Evolutionary conservation across 768 basidiomycete genomes (phyloP), one percentile per base, ranked within the genome.

Genomic region (Termitomyces sp.): DNA sequence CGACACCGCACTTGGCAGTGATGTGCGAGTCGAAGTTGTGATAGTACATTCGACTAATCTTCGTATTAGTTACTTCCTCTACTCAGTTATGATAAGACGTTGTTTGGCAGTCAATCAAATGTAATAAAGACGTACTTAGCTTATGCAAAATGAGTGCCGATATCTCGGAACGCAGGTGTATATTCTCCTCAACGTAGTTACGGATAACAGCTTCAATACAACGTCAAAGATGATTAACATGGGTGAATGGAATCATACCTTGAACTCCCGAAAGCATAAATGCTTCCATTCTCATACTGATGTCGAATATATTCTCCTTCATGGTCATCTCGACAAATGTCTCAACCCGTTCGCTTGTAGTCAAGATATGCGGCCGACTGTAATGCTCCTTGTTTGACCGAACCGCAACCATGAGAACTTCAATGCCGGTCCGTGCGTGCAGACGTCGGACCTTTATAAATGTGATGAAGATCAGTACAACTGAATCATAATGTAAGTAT

Each of bases 1-100:
- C 48, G 8, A 67, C 36, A 9, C 50, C 50, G 33, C 55, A 39
- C 30, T 52, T 54, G 5, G 33, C 22, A 5, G 66, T 65, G 42
- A 65, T 62, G 9, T 59, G 30, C 7, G n/a, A n/a, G n/a, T n/a
- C n/a, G n/a, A n/a, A n/a, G n/a, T n/a, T n/a, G n/a, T n/a, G n/a
- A n/a, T n/a, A n/a, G n/a, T n/a, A n/a, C n/a, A n/a, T n/a, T n/a
- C n/a, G n/a, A n/a, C n/a, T n/a, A n/a, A n/a, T n/a, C n/a, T n/a
- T n/a, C n/a, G n/a, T n/a, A n/a, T n/a, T n/a, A n/a, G n/a, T n/a
- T n/a, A n/a, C n/a, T n/a, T 56, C 51, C 5, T 51, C 60, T 61
- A 22, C 42, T 22, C 8, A 22, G 14, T 30, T 20, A 20, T 10
- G 2, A n/a, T n/a, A n/a, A 27, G 20, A 54, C n/a, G 2, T 13